phyloP scores from a whole-genome alignment of 176 grass and related monocot genomes.

The Urochloa ruziziensis region DNA sequence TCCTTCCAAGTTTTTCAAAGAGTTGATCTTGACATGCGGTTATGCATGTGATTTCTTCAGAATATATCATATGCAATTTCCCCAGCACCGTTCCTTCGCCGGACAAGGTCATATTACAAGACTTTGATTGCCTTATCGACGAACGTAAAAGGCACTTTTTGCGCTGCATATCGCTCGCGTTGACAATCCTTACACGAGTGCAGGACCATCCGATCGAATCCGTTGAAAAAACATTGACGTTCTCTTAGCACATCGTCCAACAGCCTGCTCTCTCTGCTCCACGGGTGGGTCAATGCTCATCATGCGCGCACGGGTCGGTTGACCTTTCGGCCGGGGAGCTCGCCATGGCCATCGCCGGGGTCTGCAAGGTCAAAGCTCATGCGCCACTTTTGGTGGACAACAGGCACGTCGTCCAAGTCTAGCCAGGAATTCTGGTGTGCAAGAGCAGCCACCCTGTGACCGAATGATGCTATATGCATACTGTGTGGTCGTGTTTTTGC shows the following conservation, averaged over 20 bases:
- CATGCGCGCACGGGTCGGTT: background rate
- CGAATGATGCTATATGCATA: background rate
- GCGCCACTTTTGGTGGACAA: conserved; percentile 27
- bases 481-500: conserved; percentile 1
- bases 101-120: background rate
- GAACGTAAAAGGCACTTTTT: background rate
- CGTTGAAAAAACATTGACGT: background rate
- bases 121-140: background rate
- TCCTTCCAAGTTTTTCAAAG: background rate
- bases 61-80: background rate
- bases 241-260: background rate
- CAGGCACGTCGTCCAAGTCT: background rate
- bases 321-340: background rate
- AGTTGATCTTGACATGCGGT: background rate
- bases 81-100: background rate
- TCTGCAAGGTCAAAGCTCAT: conserved; percentile 4
- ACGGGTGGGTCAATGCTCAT: conserved; percentile 13
- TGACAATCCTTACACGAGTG: background rate
- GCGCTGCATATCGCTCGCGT: background rate
- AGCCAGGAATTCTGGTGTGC: background rate
- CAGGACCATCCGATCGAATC: background rate
- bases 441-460: background rate
- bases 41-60: background rate
- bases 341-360: background rate
- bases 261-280: too few species aligned